Conservation (phyloP, 2,329 filamentous ascomycete genomes). For the Apiospora hydei region DNA sequence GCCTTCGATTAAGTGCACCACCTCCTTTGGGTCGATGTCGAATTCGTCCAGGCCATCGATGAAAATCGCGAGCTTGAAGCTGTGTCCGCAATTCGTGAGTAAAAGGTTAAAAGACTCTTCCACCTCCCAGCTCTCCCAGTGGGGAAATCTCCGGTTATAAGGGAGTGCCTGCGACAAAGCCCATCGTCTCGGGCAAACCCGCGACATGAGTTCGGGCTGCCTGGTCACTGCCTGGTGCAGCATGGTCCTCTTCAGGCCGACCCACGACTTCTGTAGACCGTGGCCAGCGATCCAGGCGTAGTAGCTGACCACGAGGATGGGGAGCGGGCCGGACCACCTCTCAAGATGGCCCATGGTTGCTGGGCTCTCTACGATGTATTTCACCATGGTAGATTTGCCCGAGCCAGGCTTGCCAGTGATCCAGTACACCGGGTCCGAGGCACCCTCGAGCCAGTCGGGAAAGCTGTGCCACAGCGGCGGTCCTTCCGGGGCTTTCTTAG, state of each 20-base stretch:
- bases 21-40: neutral
- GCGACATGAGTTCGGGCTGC: neutral
- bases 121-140: neutral
- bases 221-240: neutral
- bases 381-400: neutral
- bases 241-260: neutral
- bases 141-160: neutral
- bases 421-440: constrained; percentile 4
- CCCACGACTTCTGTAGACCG: neutral
- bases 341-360: neutral
- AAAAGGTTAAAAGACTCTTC: constrained; percentile 1
- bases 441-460: neutral
- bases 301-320: neutral
- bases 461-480: neutral
- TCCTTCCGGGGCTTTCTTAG: neutral
- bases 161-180: neutral
- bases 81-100: neutral
- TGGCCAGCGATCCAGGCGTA: neutral
- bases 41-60: neutral
- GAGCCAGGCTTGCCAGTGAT: constrained; percentile 15
- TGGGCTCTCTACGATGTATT: neutral
- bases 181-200: neutral
- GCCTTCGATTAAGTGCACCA: neutral
- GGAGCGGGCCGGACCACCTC: neutral
- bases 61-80: neutral